Conservation (phyloP, 2,329 filamentous ascomycete genomes). For the Colletotrichum gloeosporioides region DNA sequence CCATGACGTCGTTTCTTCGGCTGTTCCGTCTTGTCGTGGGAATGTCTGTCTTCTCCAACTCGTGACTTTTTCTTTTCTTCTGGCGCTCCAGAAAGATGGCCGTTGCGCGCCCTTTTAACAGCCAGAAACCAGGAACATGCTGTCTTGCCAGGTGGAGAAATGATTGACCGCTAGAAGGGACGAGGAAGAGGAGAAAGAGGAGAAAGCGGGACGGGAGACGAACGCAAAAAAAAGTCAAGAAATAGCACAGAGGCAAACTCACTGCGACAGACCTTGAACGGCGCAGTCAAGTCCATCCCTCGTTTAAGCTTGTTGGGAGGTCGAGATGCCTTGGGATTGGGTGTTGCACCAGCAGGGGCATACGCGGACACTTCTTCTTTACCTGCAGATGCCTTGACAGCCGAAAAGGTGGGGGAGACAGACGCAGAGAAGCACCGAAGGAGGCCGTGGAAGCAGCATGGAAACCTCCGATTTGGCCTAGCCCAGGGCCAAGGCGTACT, state of each 20-base stretch:
- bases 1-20: neutral
- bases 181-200: neutral
- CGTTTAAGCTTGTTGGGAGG: constrained; percentile 12
- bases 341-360: neutral
- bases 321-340: neutral
- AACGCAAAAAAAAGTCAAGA: neutral
- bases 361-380: neutral
- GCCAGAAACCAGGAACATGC: neutral
- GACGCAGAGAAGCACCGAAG: neutral
- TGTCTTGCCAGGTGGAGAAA: neutral
- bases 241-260: neutral
- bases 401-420: neutral
- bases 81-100: neutral
- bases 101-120: neutral
- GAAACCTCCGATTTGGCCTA: neutral
- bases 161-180: neutral
- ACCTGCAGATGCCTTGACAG: neutral
- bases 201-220: neutral
- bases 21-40: neutral
- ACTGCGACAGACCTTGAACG: neutral
- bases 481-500: neutral
- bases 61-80: neutral
- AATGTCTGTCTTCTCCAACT: neutral
- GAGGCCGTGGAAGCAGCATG: neutral
- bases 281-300: neutral